Evolutionary conservation across 2,329 filamentous ascomycete genomes (phyloP).

Genomic region (Penicillium verrucosum): DNA sequence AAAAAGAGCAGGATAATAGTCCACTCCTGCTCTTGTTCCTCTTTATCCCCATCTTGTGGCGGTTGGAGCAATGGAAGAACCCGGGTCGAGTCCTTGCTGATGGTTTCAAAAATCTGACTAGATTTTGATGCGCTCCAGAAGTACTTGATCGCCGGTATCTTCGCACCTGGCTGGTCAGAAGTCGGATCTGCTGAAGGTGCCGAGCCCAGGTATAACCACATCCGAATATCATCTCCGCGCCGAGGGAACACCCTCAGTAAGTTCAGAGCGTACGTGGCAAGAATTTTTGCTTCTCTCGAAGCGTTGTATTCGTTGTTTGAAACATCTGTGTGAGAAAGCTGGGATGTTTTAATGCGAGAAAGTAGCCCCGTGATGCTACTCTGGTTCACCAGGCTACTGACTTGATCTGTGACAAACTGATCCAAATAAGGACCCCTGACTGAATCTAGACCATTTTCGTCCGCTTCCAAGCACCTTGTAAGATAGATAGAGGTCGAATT

Average conservation of each 20-base stretch:
- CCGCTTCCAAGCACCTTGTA: constrained; percentile 48
- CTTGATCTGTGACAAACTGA: constrained; percentile 61
- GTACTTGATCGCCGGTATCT: constrained; percentile 69
- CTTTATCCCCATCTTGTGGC: constrained; percentile 29
- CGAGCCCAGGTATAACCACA: constrained; percentile 84
- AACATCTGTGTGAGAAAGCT: constrained; percentile 21
- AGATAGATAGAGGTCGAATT: constrained; percentile 57
- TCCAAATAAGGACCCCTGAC: constrained; percentile 34
- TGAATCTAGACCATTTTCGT: constrained; percentile 31
- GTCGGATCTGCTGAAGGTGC: constrained; percentile 44
- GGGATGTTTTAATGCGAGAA: constrained; percentile 39
- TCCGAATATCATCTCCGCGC: constrained; percentile 81
- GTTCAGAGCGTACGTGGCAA: constrained; percentile 83
- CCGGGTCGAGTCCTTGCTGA: constrained; percentile 56
- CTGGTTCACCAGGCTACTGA: constrained; percentile 70
- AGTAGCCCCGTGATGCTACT: constrained; percentile 67
- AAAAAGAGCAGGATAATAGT: constrained; percentile 83
- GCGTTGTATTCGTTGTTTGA: constrained; percentile 34
- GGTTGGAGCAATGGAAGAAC: constrained; percentile 57
- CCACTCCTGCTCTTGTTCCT: constrained; percentile 68
- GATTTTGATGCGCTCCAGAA: constrained; percentile 70
- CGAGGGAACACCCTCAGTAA: constrained; percentile 80
- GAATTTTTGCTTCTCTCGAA: constrained; percentile 62
- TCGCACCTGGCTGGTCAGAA: constrained; percentile 30
- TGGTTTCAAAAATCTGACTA: constrained; percentile 56